Percentiles rank a stretch among this genome's conserved stretches.
Conservation (phyloP, 228 moss, liverwort and hornwort species). For the Sphagnum fallax region DNA sequence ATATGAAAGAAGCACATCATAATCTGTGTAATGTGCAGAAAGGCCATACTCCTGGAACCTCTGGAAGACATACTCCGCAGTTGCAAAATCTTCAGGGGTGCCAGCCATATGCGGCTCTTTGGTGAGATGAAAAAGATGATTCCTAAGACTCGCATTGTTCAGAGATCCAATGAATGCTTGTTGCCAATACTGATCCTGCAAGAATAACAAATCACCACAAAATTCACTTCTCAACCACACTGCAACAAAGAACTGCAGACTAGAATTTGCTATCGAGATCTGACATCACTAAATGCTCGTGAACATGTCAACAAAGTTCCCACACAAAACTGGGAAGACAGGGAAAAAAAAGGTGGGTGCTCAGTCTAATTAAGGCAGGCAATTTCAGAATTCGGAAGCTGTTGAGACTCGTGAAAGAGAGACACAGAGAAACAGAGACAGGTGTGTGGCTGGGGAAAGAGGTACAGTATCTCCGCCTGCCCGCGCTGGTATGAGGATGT, state of each 20-base stretch:
- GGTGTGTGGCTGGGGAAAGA: neutral
- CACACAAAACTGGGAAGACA: slow-evolving; percentile 62
- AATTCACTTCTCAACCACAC: too few relatives aligned
- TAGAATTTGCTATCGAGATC: neutral
- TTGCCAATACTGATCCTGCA: slow-evolving; percentile 38
- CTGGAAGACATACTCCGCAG: slow-evolving; percentile 70
- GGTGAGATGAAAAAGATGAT: slow-evolving; percentile 53
- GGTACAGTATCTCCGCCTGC: neutral
- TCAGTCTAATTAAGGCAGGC: slow-evolving; percentile 29
- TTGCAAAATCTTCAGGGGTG: slow-evolving; percentile 57
- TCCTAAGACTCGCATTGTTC: slow-evolving; percentile 57
- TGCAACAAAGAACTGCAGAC: neutral
- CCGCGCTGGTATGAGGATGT: neutral
- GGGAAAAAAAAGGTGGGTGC: slow-evolving; percentile 54
- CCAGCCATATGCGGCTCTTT: slow-evolving; percentile 87
- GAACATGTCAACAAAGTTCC: slow-evolving; percentile 67
- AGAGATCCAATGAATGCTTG: slow-evolving; percentile 40
- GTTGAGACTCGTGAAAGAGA: too few relatives aligned
- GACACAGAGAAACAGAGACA: neutral
- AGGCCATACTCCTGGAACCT: slow-evolving; percentile 55
- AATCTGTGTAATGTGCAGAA: slow-evolving; percentile 68
- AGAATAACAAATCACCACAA: neutral
- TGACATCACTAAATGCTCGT: slow-evolving; percentile 55
- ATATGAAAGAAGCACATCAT: slow-evolving; percentile 68
- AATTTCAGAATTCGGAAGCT: neutral